Evolutionary conservation across 2,329 filamentous ascomycete genomes (phyloP), one percentile per base, ranked within the genome.

Genomic region (Emergomyces orientalis): DNA sequence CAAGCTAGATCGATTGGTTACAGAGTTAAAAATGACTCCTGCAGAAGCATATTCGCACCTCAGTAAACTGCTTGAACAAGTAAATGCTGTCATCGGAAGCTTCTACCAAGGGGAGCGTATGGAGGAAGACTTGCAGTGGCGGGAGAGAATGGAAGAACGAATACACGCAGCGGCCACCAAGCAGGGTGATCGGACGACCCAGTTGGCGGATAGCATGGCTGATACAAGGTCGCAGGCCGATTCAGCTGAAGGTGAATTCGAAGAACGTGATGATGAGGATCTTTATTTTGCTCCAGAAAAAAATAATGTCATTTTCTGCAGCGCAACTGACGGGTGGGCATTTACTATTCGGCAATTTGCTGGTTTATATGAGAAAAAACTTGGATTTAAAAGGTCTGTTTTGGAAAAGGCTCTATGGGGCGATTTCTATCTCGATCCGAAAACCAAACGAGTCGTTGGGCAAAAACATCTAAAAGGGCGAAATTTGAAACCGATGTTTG

Each of bases 301-400:
- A 76, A 97, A 97, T 75, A 99, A 99, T 72, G 94, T 99, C 74
- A 97, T 99, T 67, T 99, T 99, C 75, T 91, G 91, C 79, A 97
- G 93, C 73, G 94, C 94, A 64, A 88, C 96, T 63, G 94, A 99
- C 72, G 94, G 94, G n/a, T 99, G 94, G 94, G 94, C 94, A 2
- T 99, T 99, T 71, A 99, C 94, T 0, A 88, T 96, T 59, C 86
- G 91, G 59, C 94, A 99, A 71, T 99, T 99, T 73, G 92, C 94
- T 22, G 85, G 85, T 45, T 79, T 97, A 34, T 99, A 97, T 72
- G 93, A 97, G 77, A 96, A 92, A 80, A 99, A 99, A 75, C 83
- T 99, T 7, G 93, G 94, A 17, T 95, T 97, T 75, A 97, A 96
- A 77, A 84, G 92, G 56, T 86, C 86, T 32, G 78, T 90, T 0